Conservation (phyloP, 164 flowering plant species). For the Magnolia kwangsiensis region DNA sequence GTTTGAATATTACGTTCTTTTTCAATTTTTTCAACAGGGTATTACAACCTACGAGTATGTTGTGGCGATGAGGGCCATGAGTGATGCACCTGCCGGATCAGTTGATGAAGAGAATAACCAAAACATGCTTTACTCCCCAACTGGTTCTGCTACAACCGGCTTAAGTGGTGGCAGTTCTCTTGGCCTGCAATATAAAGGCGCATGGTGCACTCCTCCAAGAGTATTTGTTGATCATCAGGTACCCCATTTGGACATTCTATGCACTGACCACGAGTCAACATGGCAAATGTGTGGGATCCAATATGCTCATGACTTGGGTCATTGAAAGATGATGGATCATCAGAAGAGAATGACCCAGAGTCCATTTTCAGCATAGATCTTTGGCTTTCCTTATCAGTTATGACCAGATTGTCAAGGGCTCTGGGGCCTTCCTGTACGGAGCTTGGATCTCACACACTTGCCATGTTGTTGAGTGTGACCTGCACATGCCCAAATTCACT, state of each 20-base stretch:
- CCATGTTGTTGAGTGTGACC: not conserved
- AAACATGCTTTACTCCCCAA: constrained; percentile 61
- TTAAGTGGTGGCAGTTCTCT: constrained; percentile 91
- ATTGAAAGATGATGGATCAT: too few relatives aligned
- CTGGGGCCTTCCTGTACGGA: not conserved
- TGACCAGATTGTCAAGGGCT: not conserved
- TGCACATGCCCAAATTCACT: not conserved
- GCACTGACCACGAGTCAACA: not conserved
- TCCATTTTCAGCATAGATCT: not conserved
- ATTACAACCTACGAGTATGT: constrained; percentile 95
- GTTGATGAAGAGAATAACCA: constrained; percentile 59
- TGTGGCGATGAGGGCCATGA: constrained; percentile 92
- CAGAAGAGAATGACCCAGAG: not conserved
- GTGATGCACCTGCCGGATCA: constrained; percentile 74
- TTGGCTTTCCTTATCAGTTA: not conserved
- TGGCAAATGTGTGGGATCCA: not conserved
- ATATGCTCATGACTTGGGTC: not conserved
- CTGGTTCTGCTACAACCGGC: constrained; percentile 91
- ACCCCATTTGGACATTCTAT: constrained; percentile 1
- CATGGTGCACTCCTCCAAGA: constrained; percentile 97
- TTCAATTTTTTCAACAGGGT: constrained; percentile 43
- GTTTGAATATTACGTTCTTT: not conserved
- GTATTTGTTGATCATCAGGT: constrained; percentile 97
- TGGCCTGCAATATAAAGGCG: constrained; percentile 83
- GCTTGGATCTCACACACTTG: not conserved